A percentile compares a stretch with the other conserved stretches of the same genome.
Evolutionary conservation across 108 stramenopile species (phyloP).

Genomic region (Conticribra weissflogii): DNA sequence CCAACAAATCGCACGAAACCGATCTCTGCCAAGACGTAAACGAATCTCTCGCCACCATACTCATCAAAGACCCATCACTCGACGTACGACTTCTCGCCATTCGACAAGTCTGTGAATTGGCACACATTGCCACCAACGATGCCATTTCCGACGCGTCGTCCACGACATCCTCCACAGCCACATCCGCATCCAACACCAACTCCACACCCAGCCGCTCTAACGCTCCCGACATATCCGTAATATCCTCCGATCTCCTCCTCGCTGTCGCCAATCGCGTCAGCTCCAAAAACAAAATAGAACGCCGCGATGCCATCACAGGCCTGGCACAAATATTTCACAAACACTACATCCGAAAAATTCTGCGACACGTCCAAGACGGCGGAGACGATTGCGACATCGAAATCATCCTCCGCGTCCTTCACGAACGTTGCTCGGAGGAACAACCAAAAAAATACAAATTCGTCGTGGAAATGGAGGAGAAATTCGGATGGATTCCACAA

Average conservation of each 20-base stretch:
- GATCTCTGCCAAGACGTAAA: constrained; percentile 62
- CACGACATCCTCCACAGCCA: constrained; percentile 13
- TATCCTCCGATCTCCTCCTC: constrained; percentile 54
- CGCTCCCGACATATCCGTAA: constrained; percentile 12
- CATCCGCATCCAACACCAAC: too few species aligned
- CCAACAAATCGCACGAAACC: constrained; percentile 36
- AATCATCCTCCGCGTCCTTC: constrained; percentile 51
- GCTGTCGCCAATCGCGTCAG: constrained; percentile 69
- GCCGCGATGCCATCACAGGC: constrained; percentile 79
- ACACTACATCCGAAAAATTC: constrained; percentile 58
- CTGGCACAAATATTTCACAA: constrained; percentile 72
- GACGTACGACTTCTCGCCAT: constrained; percentile 64
- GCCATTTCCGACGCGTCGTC: not conserved
- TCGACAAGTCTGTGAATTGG: constrained; percentile 74
- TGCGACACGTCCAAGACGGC: constrained; percentile 56
- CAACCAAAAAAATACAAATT: constrained; percentile 7
- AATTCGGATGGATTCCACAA: constrained; percentile 77
- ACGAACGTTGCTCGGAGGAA: constrained; percentile 8
- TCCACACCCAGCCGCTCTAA: too few species aligned
- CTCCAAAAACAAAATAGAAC: constrained; percentile 73
- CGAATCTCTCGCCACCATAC: constrained; percentile 38
- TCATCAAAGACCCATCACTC: constrained; percentile 36
- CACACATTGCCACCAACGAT: constrained; percentile 44
- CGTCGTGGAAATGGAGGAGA: constrained; percentile 22
- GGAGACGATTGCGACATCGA: constrained; percentile 77